These are phyloP conservation scores for Tuber melanosporum DNA, from an alignment of 495 filamentous ascomycete species.

Conservation along the genomic window DNA sequence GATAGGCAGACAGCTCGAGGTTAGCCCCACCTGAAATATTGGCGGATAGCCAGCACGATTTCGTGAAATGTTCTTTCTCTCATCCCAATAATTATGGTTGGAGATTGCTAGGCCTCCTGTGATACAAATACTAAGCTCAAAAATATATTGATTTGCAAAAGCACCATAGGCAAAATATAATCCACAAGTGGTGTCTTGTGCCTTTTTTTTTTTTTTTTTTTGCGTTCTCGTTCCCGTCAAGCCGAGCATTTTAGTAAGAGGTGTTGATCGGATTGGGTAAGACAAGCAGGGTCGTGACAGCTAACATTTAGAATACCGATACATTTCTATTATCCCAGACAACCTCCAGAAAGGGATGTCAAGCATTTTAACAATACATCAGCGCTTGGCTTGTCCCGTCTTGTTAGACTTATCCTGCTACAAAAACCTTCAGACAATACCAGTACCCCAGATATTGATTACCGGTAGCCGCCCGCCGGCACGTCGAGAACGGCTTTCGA, in stretches of 20 bases:
- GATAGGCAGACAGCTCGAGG: background rate
- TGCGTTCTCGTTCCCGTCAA: background rate
- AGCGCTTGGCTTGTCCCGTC: background rate
- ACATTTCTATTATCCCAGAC: background rate
- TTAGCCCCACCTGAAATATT: background rate
- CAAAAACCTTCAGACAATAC: background rate
- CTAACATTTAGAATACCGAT: background rate
- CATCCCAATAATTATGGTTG: background rate
- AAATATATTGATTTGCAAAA: background rate
- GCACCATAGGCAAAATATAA: background rate
- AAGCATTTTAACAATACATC: background rate
- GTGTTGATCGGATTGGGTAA: background rate
- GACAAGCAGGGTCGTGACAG: background rate
- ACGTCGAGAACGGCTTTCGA: background rate
- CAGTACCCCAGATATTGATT: background rate
- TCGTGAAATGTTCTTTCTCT: background rate
- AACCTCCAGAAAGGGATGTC: background rate
- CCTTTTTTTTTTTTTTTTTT: too few relatives aligned
- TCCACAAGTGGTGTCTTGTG: background rate
- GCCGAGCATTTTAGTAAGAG: background rate
- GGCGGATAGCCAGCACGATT: background rate
- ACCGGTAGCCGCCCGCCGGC: background rate
- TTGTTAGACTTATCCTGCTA: background rate
- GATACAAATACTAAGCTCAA: background rate
- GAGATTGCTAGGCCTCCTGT: background rate